Evolutionary conservation across 179 eudicot genomes (phyloP).

Genomic region (Carnegiea gigantea): DNA sequence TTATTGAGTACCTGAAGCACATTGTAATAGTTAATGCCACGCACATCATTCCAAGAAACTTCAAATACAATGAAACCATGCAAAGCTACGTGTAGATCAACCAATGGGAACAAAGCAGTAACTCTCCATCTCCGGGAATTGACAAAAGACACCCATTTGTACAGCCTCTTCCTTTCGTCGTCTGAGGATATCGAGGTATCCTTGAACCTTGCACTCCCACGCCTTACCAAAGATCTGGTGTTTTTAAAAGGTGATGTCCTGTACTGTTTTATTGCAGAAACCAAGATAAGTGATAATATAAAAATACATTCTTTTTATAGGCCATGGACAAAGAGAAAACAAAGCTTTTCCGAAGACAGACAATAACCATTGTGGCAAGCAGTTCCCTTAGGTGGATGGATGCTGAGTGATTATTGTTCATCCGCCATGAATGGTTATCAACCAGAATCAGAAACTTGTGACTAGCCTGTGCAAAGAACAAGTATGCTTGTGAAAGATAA

Average conservation of each 20-base stretch:
- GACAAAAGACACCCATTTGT: conserved; percentile 36
- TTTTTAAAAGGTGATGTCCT: conserved; percentile 50
- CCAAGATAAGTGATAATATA: conserved; percentile 15
- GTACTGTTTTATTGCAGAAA: conserved; percentile 43
- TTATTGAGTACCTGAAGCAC: conserved; percentile 69
- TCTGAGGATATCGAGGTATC: conserved; percentile 36
- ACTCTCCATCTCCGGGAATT: conserved; percentile 39
- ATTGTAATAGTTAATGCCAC: conserved; percentile 87
- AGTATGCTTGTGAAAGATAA: conserved; percentile 82
- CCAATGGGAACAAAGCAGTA: conserved; percentile 68
- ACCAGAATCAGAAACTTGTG: conserved; percentile 72
- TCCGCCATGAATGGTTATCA: conserved; percentile 87
- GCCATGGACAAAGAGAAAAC: not conserved
- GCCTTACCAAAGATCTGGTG: conserved; percentile 37
- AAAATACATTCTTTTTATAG: not conserved
- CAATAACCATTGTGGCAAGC: conserved; percentile 82
- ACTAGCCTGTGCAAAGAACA: conserved; percentile 62
- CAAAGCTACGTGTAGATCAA: conserved; percentile 69
- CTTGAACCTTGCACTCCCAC: conserved; percentile 33
- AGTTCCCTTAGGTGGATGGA: conserved; percentile 84
- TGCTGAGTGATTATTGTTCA: conserved; percentile 55
- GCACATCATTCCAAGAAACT: conserved; percentile 82
- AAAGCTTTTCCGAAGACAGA: conserved; percentile 8
- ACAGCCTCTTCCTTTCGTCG: conserved; percentile 39
- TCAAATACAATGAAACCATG: conserved; percentile 91